Base-by-base conservation (phyloP, 176 grass and related monocot genomes). In the Canna indica region DNA sequence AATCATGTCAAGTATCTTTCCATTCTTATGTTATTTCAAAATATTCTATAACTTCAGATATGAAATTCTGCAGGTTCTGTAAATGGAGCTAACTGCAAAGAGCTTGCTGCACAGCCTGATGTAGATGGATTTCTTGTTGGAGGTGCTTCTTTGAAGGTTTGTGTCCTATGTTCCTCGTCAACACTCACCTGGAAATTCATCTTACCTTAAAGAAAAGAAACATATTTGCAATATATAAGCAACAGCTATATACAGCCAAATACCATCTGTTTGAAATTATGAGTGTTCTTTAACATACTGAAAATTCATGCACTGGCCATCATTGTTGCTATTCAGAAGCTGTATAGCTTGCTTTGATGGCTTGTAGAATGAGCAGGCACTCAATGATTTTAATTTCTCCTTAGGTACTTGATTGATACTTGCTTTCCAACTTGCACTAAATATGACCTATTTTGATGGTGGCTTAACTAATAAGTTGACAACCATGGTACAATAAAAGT, bases 81-180 rank as follows among this genome's bases (percentile, higher is more conserved):
- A 35, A 72, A 11, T 72, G 69, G 30, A 34, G 47, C 69, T 12
- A 72, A 72, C 30, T 72, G 69, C 30, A 72, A 72, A 34, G 69
- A 72, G n/a, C 69, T 72, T 22, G 69, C 69, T 9, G 47, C 16
- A 50, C 69, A 72, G 47, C 47, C 69, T n/a, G 69, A 72, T 72
- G 69, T 72, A 10, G 69, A 72, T 72, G 69, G 69, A n/a, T 72
- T 72, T 53, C 69, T 72, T 4, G 69, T 72, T 72, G 69, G 69
- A 22, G 69, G 69, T 20, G 69, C 69, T 72, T 72, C 69, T 24
- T 54, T 72, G 46, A 72, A 72, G 69, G 69, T 72, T 53, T 54
- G 45, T 35, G 0, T 53, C 30, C 20, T 54, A 14, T n/a, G 1
- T 22, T 18, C 35, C 35, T 41, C 7, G 10, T 17, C 24, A 30